Percentiles rank a stretch among this genome's conserved stretches.
phyloP scores from a whole-genome alignment of 2,329 filamentous ascomycete genomes.

The Venturia carpophila region DNA sequence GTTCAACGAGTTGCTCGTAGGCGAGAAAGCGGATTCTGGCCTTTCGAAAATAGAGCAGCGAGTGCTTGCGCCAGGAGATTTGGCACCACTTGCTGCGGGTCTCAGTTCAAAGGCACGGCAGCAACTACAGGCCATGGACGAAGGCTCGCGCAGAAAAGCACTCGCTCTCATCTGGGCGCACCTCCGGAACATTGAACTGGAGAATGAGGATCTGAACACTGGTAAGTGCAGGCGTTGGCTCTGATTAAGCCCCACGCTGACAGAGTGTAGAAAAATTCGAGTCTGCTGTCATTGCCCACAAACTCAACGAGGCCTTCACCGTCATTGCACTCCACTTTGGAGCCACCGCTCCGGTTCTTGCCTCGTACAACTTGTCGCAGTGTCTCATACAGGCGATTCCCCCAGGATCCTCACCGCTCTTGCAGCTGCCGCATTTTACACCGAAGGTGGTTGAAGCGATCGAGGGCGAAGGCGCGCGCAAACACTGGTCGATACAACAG shows the following conservation, averaged over 20 bases:
- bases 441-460: constrained; percentile 54
- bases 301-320: constrained; percentile 77
- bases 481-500: constrained; percentile 69
- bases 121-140: constrained; percentile 72
- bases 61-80: constrained; percentile 56
- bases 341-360: constrained; percentile 71
- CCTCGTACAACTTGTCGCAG: constrained; percentile 75
- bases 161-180: constrained; percentile 92
- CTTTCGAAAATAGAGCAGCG: constrained; percentile 77
- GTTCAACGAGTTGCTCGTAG: constrained; percentile 67
- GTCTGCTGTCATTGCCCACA: constrained; percentile 76
- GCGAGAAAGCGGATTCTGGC: constrained; percentile 70
- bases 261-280: constrained; percentile 67
- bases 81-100: constrained; percentile 46
- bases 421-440: constrained; percentile 85
- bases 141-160: constrained; percentile 72
- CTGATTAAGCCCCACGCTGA: constrained; percentile 21
- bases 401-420: constrained; percentile 74
- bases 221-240: constrained; percentile 29
- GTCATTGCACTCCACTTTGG: constrained; percentile 84
- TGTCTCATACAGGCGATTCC: constrained; percentile 82
- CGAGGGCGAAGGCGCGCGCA: constrained; percentile 56
- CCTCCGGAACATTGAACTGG: constrained; percentile 77
- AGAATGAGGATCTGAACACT: constrained; percentile 66
- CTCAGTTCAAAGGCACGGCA: constrained; percentile 67